phyloP scores from a whole-genome alignment of 169 alveolate species.

The Eimeria brunetti region DNA sequence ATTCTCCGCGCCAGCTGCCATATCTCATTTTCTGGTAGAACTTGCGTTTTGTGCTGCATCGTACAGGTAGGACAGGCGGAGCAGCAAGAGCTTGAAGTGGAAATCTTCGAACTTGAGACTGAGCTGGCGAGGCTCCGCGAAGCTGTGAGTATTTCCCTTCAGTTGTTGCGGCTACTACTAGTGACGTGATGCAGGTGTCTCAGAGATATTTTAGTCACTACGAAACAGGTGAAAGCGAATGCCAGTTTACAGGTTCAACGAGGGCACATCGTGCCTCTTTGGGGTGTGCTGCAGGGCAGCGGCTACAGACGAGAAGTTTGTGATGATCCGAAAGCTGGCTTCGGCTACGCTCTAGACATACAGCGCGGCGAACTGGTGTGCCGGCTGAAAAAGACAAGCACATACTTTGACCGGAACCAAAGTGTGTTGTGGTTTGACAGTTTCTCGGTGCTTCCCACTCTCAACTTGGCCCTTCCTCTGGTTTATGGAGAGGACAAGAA shows the following conservation, averaged over 20 bases:
- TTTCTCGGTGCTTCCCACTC: conserved; percentile 47
- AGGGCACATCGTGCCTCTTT: background rate
- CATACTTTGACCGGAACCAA: conserved; percentile 54
- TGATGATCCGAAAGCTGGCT: conserved; percentile 65
- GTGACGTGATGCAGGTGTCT: background rate
- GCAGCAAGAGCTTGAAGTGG: conserved; percentile 17
- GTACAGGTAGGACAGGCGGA: conserved; percentile 11
- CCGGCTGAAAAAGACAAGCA: conserved; percentile 53
- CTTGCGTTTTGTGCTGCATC: background rate
- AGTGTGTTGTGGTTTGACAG: conserved; percentile 60
- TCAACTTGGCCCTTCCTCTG: conserved; percentile 30
- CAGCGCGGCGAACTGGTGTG: conserved; percentile 60
- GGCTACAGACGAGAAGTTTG: conserved; percentile 23
- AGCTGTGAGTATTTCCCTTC: background rate
- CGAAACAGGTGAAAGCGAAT: background rate
- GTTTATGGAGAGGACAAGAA: conserved; percentile 70
- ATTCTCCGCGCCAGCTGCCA: background rate
- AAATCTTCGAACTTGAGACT: conserved; percentile 5
- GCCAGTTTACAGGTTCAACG: background rate
- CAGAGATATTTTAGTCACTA: background rate
- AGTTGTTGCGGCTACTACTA: background rate
- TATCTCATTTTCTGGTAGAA: background rate
- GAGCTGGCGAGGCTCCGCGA: conserved; percentile 49
- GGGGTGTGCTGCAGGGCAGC: conserved; percentile 42
- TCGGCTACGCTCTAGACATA: conserved; percentile 8